Evolutionary conservation across 202 grass and related monocot species (phyloP), one percentile per base, ranked within the genome.

Genomic region (Elaeis oleifera): DNA sequence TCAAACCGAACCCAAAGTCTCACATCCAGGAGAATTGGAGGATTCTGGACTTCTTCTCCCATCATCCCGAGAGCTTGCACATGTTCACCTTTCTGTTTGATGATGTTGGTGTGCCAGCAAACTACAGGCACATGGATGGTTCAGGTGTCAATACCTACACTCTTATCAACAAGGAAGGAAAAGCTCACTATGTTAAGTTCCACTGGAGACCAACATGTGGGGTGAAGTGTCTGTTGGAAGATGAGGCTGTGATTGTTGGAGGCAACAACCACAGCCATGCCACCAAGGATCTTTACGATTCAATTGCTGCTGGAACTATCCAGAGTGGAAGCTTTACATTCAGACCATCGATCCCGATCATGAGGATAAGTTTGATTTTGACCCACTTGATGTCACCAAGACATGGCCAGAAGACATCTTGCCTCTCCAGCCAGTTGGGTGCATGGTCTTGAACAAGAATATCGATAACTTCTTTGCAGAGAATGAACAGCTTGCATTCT

Each of bases 11-110:
- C 71, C 94, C 94, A 0, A 92, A 80, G 53, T 61, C 88, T 0
- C 94, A 97, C 94, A 67, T 97, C 71, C 94, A 97, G 81, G 94
- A 97, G 85, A 85, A 97, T 77, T 92, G 94, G 94, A 81, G 94
- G 48, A 61, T 97, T 17, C 53, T 97, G 44, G 92, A 97, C 79
- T 97, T 97, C 79, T 91, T 97, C 92, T 97, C 92, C 0, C 92
- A 97, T 82, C 92, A 97, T 71, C 87, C 92, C 49, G 91, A 96
- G 79, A 81, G 76, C 56, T 81, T 96, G 52, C 87, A 96, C 81
- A 96, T 96, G 92, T 96, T 97, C 77, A 67, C 82, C 27, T 97
- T 91, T 73, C 87, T 97, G 73, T 91, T 86, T 69, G 92, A 97
- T 63, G 92, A 97, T 74, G 0, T 97, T 36, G 92, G 92, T 58